Evolutionary conservation across 805 yeast species (phyloP).

Genomic region (Diddensiella caesifluorescens): DNA sequence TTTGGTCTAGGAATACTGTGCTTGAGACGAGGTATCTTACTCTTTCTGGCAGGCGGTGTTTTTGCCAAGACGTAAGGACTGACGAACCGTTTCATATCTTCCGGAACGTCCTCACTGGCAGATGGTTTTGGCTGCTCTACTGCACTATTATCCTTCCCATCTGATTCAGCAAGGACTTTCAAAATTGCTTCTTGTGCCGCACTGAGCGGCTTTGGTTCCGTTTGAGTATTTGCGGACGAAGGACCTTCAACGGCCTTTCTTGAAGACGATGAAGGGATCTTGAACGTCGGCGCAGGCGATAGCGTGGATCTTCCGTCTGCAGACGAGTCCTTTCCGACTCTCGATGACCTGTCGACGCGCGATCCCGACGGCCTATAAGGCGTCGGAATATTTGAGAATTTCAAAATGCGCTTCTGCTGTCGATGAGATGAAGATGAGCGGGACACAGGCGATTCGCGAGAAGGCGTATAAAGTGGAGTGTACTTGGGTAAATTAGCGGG

Average conservation of each 20-base stretch:
- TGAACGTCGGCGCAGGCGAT: too few relatives aligned
- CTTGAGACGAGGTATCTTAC: constrained; percentile 10
- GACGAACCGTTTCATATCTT: constrained; percentile 30
- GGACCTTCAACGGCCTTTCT: too few relatives aligned
- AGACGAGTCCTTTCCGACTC: too few relatives aligned
- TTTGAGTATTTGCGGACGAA: too few relatives aligned
- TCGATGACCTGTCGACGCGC: too few relatives aligned
- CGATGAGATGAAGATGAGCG: background rate
- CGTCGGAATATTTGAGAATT: constrained; percentile 14
- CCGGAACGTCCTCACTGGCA: constrained; percentile 10
- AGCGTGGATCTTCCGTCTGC: too few relatives aligned
- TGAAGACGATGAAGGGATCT: too few relatives aligned
- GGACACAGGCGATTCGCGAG: background rate
- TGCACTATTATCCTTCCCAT: too few relatives aligned
- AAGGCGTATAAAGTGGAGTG: constrained; percentile 6
- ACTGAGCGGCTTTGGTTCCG: background rate
- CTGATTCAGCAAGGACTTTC: too few relatives aligned
- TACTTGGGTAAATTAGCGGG: constrained; percentile 1
- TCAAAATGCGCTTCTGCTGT: background rate
- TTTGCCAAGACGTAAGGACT: constrained; percentile 39
- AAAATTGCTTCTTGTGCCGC: too few relatives aligned
- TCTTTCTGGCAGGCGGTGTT: constrained; percentile 2
- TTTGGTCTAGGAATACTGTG: background rate
- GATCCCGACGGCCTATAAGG: constrained; percentile 13
- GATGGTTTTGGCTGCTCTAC: too few relatives aligned